Evolutionary conservation across 345 rosid species (phyloP).

Genomic region (Ceriops tagal): DNA sequence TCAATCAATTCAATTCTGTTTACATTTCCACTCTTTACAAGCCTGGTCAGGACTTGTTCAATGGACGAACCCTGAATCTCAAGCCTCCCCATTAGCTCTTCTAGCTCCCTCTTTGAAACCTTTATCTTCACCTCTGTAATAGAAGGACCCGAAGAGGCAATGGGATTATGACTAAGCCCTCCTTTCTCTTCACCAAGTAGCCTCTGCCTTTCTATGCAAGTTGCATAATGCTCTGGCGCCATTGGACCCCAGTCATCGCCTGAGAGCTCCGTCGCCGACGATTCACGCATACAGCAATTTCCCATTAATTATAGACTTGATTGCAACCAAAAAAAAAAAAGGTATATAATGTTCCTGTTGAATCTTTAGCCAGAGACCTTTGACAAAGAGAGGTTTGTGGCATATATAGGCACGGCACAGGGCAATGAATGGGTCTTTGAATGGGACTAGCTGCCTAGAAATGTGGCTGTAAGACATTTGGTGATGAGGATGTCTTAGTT

Average conservation of each 20-base stretch:
- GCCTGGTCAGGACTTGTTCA: slow-evolving; percentile 32
- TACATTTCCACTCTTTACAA: slow-evolving; percentile 9
- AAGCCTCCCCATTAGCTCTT: slow-evolving; percentile 40
- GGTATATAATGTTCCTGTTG: not conserved
- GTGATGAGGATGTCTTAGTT: not conserved
- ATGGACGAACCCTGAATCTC: slow-evolving; percentile 41
- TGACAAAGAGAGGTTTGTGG: not conserved
- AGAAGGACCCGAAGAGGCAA: slow-evolving; percentile 9
- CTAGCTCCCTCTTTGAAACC: slow-evolving; percentile 63
- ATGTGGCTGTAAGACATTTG: not conserved
- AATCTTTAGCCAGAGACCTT: slow-evolving; percentile 16
- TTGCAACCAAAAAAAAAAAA: not conserved
- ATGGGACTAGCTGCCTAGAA: too few relatives aligned
- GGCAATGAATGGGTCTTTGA: not conserved
- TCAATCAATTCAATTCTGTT: not conserved
- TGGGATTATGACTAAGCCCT: slow-evolving; percentile 8
- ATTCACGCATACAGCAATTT: slow-evolving; percentile 27
- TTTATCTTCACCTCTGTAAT: slow-evolving; percentile 58
- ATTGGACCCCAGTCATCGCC: slow-evolving; percentile 40
- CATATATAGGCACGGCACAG: slow-evolving; percentile 5
- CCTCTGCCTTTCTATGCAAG: slow-evolving; percentile 14
- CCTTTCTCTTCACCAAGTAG: slow-evolving; percentile 8
- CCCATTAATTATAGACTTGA: slow-evolving; percentile 33
- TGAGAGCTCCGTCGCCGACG: slow-evolving; percentile 26
- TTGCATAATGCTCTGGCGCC: not conserved